These are phyloP conservation scores for Parmelia sp. DNA, from an alignment of 495 filamentous ascomycete species.

Conservation along the genomic window DNA sequence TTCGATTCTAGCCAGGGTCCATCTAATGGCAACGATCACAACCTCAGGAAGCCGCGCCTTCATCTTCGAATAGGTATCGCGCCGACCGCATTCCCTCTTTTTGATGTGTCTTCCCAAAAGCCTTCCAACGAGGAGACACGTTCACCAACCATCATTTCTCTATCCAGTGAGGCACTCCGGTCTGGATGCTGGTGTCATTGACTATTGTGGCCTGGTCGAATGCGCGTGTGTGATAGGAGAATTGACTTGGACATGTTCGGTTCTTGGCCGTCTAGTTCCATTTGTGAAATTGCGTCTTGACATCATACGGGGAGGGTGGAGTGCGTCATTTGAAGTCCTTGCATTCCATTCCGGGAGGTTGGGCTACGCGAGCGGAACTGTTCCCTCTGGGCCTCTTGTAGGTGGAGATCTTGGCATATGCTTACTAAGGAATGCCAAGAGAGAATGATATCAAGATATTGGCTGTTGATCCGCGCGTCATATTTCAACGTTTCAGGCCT, in stretches of 20 bases:
- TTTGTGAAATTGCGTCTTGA: no score
- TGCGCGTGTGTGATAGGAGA: slow-evolving; percentile 52
- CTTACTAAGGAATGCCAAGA: no score
- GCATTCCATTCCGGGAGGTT: no score
- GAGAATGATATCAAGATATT: no score
- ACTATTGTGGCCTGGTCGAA: slow-evolving; percentile 49
- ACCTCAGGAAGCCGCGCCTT: slow-evolving; percentile 46
- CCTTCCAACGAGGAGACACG: slow-evolving; percentile 64
- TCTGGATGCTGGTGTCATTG: slow-evolving; percentile 56
- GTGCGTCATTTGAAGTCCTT: no score
- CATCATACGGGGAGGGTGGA: no score
- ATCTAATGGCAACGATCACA: slow-evolving; percentile 42
- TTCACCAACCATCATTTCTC: slow-evolving; percentile 62
- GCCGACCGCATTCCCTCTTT: slow-evolving; percentile 48
- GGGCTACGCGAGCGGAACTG: no score
- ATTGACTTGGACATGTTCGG: slow-evolving; percentile 54
- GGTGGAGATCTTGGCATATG: no score
- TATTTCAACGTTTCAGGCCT: neutral
- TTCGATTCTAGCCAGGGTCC: slow-evolving; percentile 28
- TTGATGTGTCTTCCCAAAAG: slow-evolving; percentile 59
- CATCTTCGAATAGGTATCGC: slow-evolving; percentile 60
- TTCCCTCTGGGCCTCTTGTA: no score
- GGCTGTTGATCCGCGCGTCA: no score
- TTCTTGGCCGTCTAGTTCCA: neutral
- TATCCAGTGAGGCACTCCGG: slow-evolving; percentile 60